Evolutionary conservation across 306 rosid genomes (phyloP).

Genomic region (Boehmeria nivea): DNA sequence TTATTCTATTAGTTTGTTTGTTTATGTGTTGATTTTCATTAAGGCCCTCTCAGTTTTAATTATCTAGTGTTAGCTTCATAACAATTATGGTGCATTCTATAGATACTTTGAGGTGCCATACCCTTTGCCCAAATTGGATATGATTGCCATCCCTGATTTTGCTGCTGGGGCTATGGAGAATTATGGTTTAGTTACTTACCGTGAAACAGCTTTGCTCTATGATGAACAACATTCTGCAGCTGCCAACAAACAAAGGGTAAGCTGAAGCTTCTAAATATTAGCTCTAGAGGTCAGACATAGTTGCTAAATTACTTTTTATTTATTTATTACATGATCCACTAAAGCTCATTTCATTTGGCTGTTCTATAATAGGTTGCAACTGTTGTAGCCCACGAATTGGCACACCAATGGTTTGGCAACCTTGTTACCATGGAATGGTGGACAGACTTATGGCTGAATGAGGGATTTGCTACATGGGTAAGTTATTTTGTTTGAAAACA

Average conservation of each 20-base stretch:
- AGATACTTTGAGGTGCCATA: constrained; percentile 91
- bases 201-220: constrained; percentile 89
- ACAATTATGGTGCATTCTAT: constrained; percentile 24
- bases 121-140: constrained; percentile 85
- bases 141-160: constrained; percentile 96
- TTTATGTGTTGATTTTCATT: neutral
- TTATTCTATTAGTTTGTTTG: neutral
- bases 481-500: constrained; percentile 21
- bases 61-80: no score
- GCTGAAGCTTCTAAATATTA: constrained; percentile 11
- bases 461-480: constrained; percentile 99
- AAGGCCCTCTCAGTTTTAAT: no score
- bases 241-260: constrained; percentile 88
- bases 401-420: constrained; percentile 99
- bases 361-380: constrained; percentile 56
- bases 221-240: constrained; percentile 93
- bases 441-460: constrained; percentile 96
- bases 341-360: constrained; percentile 20
- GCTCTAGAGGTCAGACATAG: constrained; percentile 1
- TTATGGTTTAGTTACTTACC: constrained; percentile 89
- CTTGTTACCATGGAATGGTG: constrained; percentile 99
- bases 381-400: constrained; percentile 92
- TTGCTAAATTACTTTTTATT: constrained; percentile 11
- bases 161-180: constrained; percentile 99
- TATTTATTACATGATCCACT: neutral